These are phyloP conservation scores for Fusarium sp. DNA, from an alignment of 2,329 filamentous ascomycete genomes.

Conservation along the genomic window DNA sequence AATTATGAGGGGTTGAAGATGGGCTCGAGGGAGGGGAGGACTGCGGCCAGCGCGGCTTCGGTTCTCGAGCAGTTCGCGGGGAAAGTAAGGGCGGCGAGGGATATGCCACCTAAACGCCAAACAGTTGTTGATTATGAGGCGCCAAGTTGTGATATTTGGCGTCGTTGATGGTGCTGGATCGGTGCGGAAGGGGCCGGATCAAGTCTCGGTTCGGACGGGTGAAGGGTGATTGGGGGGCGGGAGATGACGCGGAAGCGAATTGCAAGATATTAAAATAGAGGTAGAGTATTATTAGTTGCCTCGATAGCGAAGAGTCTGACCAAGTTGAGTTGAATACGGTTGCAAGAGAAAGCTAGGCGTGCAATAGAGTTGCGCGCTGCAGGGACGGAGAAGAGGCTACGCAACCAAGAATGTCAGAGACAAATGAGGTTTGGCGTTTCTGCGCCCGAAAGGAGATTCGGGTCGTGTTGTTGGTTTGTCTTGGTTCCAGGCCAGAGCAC, in stretches of 20 bases:
- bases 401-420: constrained; percentile 42
- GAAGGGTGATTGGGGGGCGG: constrained; percentile 13
- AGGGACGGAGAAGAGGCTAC: constrained; percentile 27
- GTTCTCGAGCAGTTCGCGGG: constrained; percentile 28
- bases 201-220: constrained; percentile 30
- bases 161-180: constrained; percentile 11
- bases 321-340: constrained; percentile 15
- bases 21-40: constrained; percentile 34
- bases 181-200: constrained; percentile 23
- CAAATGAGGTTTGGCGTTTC: constrained; percentile 41
- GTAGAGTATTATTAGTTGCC: constrained; percentile 4
- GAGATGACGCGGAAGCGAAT: constrained; percentile 29
- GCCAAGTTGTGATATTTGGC: constrained; percentile 9
- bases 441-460: constrained; percentile 41
- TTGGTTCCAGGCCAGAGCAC: constrained; percentile 32
- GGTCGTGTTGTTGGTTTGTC: constrained; percentile 36
- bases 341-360: constrained; percentile 17
- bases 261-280: constrained; percentile 34
- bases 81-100: neutral
- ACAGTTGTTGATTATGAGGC: constrained; percentile 7
- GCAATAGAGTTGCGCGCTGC: constrained; percentile 11
- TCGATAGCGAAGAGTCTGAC: neutral
- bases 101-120: constrained; percentile 21
- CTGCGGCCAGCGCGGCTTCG: constrained; percentile 53
- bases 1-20: constrained; percentile 30